Evolutionary conservation across 495 filamentous ascomycete genomes (phyloP).

Genomic region (Tricharina praecox): DNA sequence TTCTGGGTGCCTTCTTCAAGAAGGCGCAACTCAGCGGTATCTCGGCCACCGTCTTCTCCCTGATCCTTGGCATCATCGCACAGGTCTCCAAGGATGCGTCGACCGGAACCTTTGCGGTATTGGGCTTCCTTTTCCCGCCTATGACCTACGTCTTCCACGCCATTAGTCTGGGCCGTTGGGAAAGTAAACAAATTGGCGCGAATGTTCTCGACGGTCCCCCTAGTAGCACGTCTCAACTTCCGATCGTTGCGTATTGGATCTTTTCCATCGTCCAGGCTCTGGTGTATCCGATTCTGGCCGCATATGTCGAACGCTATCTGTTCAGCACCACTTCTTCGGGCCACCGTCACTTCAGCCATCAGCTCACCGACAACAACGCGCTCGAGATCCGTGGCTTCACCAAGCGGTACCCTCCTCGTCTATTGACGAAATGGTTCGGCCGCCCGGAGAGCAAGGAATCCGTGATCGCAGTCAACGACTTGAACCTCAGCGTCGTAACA

Average conservation of each 20-base stretch:
- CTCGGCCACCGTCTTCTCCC: conserved; percentile 42
- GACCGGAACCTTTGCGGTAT: conserved; percentile 41
- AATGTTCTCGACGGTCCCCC: conserved; percentile 42
- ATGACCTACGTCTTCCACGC: conserved; percentile 64
- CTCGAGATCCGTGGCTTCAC: conserved; percentile 51
- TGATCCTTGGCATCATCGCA: conserved; percentile 50
- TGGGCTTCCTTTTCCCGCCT: conserved; percentile 56
- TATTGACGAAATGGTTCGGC: conserved; percentile 41
- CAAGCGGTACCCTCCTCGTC: conserved; percentile 54
- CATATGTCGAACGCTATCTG: conserved; percentile 51
- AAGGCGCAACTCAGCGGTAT: conserved; percentile 65
- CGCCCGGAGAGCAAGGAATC: conserved; percentile 38
- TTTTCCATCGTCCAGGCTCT: conserved; percentile 58
- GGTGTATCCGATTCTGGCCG: conserved; percentile 51
- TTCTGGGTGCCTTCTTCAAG: conserved; percentile 57
- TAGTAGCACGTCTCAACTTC: conserved; percentile 41
- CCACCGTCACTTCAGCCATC: conserved; percentile 32
- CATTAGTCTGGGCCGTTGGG: conserved; percentile 49
- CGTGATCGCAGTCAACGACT: conserved; percentile 53
- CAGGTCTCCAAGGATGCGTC: conserved; percentile 40
- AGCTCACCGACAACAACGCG: conserved; percentile 31
- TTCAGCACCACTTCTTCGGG: conserved; percentile 55
- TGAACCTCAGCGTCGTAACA: conserved; percentile 46
- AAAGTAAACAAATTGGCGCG: conserved; percentile 37
- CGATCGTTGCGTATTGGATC: conserved; percentile 50